phyloP scores from a whole-genome alignment of 2,329 filamentous ascomycete species.

The Sporothrix dimorphospora region DNA sequence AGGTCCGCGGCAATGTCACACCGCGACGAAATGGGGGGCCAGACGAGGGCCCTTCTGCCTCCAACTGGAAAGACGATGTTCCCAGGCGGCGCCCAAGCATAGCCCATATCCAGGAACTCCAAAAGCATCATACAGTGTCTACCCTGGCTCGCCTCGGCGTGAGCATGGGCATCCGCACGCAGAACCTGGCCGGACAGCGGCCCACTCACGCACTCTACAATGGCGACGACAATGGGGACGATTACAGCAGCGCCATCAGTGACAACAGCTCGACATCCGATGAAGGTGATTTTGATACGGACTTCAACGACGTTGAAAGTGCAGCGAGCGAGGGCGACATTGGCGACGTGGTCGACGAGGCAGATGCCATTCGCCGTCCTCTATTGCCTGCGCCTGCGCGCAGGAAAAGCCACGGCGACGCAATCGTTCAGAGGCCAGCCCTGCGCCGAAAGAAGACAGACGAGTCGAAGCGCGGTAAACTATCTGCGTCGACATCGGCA shows the following conservation, averaged over 20 bases:
- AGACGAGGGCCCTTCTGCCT: neutral
- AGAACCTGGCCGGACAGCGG: conserved; percentile 67
- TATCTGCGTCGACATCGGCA: neutral
- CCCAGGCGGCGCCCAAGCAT: conserved; percentile 51
- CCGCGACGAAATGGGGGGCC: conserved; percentile 21
- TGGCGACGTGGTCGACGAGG: conserved; percentile 39
- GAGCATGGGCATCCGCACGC: conserved; percentile 74
- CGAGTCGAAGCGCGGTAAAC: conserved; percentile 22
- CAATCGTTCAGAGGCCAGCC: conserved; percentile 38
- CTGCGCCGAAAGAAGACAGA: conserved; percentile 37
- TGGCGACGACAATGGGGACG: conserved; percentile 38
- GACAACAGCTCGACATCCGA: conserved; percentile 34
- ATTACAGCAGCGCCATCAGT: conserved; percentile 37
- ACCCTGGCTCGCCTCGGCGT: conserved; percentile 61
- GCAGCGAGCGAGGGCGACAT: conserved; percentile 49
- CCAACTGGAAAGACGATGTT: neutral
- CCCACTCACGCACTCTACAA: conserved; percentile 44
- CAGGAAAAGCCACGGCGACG: conserved; percentile 50
- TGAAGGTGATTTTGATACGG: conserved; percentile 35
- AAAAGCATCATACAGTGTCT: conserved; percentile 61
- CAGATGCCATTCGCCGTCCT: conserved; percentile 37
- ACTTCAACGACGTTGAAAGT: conserved; percentile 46
- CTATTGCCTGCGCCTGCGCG: conserved; percentile 21
- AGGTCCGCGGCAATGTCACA: conserved; percentile 47
- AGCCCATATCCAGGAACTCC: conserved; percentile 63